These are phyloP conservation scores for Jatropha multifida DNA, from an alignment of 441 rosid species.

Conservation along the genomic window DNA sequence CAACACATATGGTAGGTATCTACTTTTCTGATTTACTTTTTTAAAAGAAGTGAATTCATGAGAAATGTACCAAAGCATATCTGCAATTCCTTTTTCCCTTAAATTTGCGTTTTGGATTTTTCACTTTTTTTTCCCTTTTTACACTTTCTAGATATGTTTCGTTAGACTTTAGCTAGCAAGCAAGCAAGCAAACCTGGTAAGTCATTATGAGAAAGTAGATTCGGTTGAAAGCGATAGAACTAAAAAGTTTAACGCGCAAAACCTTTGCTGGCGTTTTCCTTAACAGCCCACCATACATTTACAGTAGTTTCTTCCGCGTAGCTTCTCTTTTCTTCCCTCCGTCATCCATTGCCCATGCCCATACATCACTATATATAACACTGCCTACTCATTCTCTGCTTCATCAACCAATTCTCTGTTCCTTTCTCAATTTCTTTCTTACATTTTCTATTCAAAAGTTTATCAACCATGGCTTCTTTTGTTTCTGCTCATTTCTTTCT, in stretches of 20 bases:
- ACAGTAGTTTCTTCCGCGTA: background rate
- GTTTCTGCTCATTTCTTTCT: background rate
- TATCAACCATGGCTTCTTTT: constrained; percentile 27
- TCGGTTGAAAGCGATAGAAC: background rate
- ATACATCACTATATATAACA: background rate
- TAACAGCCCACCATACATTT: background rate
- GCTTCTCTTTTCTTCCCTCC: background rate
- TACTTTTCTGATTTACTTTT: too few relatives aligned
- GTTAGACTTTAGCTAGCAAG: background rate
- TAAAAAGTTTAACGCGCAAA: background rate
- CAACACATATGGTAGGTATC: too few relatives aligned
- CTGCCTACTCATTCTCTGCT: background rate
- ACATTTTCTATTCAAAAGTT: background rate
- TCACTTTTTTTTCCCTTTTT: too few relatives aligned
- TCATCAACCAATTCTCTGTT: background rate
- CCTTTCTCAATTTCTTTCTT: background rate
- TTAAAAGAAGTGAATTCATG: too few relatives aligned
- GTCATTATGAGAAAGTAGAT: background rate
- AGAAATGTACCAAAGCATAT: too few relatives aligned
- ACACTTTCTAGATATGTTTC: too few relatives aligned
- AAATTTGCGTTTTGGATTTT: too few relatives aligned
- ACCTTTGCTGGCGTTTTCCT: background rate
- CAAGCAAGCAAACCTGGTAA: too few relatives aligned
- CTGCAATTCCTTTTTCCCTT: too few relatives aligned
- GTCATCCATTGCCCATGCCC: background rate